Evolutionary conservation across 495 filamentous ascomycete genomes (phyloP), one percentile per base, ranked within the genome.

Genomic region (Aspergillus mulundensis): DNA sequence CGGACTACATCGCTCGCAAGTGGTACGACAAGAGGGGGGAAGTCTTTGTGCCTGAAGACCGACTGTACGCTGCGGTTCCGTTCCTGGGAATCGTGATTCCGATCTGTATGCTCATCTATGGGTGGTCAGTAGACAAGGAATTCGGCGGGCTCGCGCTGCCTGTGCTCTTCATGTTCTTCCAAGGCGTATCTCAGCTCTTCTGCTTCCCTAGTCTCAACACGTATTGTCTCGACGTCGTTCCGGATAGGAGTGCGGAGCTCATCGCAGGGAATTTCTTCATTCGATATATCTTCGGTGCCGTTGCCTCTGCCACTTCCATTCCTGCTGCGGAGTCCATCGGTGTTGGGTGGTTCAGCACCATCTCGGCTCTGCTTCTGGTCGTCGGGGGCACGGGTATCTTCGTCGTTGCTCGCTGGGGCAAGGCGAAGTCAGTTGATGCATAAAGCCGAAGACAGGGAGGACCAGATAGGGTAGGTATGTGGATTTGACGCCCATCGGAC

Each of bases 141-240:
- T 77, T 81, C 6, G 87, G 87, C 20, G 87, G 85, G 1, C 80
- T 91, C 28, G 77, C 84, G 3, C 69, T 89, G 6, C 85, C 85
- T 1, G 83, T 89, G 0, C 72, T 90, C 14, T 79, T 80, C 51
- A 85, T 90, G 76, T 90, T 89, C 61, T 34, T 86, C 4, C 86
- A 89, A 64, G 87, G 87, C 10, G 78, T 88, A 1, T 84, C 82
- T 0, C 86, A 89, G 67, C 73, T 89, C 1, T 87, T 90, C 67
- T 87, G 81, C 70, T 89, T 88, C 63, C 86, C 87, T 10, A 80
- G 76, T 50, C 62, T 90, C 23, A 90, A 90, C 65, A 89, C 87
- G 0, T 89, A 89, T 65, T 89, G 85, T 60, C 70, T 89, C 4
- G 87, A 91, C 63, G 86, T 89, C 12, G 87, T 89, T 86, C 84